Evolutionary conservation across 805 yeast genomes (phyloP), one percentile per base, ranked within the genome.

Genomic region (Peterozyma xylosa): DNA sequence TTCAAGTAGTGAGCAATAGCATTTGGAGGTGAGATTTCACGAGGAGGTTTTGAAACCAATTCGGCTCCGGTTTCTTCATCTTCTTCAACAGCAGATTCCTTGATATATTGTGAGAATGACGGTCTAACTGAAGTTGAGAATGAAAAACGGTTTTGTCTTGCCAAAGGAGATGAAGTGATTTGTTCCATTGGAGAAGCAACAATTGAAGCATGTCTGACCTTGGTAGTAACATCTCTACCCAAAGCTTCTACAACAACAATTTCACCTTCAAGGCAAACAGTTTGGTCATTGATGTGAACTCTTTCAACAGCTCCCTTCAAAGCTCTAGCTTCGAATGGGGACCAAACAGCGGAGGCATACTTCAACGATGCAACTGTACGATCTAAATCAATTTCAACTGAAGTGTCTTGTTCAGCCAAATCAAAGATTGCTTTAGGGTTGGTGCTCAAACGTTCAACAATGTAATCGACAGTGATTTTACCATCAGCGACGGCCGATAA

Each of bases 281-380:
- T 85, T 60, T 82, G 81, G 46, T 80, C 83, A 49, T 82, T 78
- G 62, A 86, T 70, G 52, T 81, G 74, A 41, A 91, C 97, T 64
- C 97, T 79, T 64, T 89, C 96, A 58, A 91, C 84, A 57, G 88
- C 82, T 50, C 97, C 97, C 48, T 69, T 74, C 58, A 87, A 70
- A 42, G 69, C 67, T 51, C 58, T 55, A 49, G 73, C 74, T 46
- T 67, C 68, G 48, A 80, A 75, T 49, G 82, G 82, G 43, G 82
- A 71, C 76, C 80, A 76, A 45, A 66, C 57, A n/a, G 37, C 32
- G 35, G 64, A 52, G 9, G 71, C 59, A 36, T 67, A 60, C 50
- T 65, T 66, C 47, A 68, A 54, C 10, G 76, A 64, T n/a, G 68
- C 55, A 42, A 66, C 62, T 14, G 68, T 60, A 63, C 95, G 80